Base-by-base conservation (phyloP, 2,329 filamentous ascomycete genomes). In the Aureobasidium leucospermi region DNA sequence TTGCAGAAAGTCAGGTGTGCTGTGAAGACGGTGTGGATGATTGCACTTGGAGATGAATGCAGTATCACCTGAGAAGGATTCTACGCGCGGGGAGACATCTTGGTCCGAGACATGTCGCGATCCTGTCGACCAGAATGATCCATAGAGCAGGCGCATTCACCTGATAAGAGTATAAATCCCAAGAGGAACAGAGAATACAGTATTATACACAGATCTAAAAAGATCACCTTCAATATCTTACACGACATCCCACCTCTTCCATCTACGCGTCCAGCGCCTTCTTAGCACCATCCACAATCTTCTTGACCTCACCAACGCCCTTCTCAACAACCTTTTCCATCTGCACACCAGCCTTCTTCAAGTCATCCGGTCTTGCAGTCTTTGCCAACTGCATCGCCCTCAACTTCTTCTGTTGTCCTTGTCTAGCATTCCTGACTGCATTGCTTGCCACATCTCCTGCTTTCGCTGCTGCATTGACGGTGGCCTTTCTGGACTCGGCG, bases 301-400 rank as follows among this genome's bases (percentile, higher is more conserved):
- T 74, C 73, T 79, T 80, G 23, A 80, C 71, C 68, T 80, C 77
- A 0, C 67, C 70, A 34, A 71, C 70, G 3, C 75, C 76, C 67
- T 75, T 78, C 70, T 79, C 77, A 2, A 78, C 76, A 39, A 78
- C 73, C 56, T 79, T 78, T 64, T 80, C 78, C 78, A 80, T 81
- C 64, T 68, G 62, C 65, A 73, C 73, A 34, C 71, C 71, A 13
- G 77, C 78, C 67, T 79, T 79, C 62, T 78, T 76, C 60, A 79
- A 59, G 65, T 80, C 77, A 65, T 81, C 78, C 55, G 77, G 77
- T 48, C 76, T 64, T 36, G 75, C 77, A 6, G 65, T 70, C 63
- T 71, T 76, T 10, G 69, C 71, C 59, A 77, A 48, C 64, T 77
- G 70, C 64, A 75, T 73, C 39, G 74, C 74, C 49, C 76, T 67